phyloP scores from a whole-genome alignment of 108 stramenopile genomes.

The Epithemia pelagica region DNA sequence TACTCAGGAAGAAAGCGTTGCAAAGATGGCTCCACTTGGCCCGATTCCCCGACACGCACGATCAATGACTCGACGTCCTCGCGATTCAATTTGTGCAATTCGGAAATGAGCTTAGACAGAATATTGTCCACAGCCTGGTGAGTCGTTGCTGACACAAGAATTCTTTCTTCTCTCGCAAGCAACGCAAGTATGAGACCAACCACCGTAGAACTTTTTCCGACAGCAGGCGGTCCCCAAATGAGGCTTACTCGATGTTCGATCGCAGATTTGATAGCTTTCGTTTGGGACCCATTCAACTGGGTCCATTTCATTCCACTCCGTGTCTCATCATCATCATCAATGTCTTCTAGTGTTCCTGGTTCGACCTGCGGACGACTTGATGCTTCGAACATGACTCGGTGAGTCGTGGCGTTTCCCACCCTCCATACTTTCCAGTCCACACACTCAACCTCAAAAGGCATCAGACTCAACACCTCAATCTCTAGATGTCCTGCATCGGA shows the following conservation, averaged over 20 bases:
- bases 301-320: background rate
- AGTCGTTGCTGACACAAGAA: background rate
- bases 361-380: background rate
- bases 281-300: background rate
- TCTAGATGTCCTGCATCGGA: background rate
- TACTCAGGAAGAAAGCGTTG: background rate
- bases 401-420: background rate
- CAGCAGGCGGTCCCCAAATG: background rate
- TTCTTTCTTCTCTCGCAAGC: background rate
- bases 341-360: background rate
- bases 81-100: background rate
- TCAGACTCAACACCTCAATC: background rate
- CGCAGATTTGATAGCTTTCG: background rate
- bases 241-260: background rate
- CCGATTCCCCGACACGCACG: background rate
- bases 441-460: background rate
- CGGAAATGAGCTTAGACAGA: background rate
- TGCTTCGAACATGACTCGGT: background rate
- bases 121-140: background rate
- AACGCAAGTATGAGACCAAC: background rate
- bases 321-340: background rate
- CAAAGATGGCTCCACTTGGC: background rate
- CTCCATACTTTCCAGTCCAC: background rate
- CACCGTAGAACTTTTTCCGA: background rate
- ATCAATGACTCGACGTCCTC: background rate